Percentiles rank a stretch among this genome's conserved stretches.
Evolutionary conservation across 345 rosid genomes (phyloP).

Genomic region (Acer saccharum): DNA sequence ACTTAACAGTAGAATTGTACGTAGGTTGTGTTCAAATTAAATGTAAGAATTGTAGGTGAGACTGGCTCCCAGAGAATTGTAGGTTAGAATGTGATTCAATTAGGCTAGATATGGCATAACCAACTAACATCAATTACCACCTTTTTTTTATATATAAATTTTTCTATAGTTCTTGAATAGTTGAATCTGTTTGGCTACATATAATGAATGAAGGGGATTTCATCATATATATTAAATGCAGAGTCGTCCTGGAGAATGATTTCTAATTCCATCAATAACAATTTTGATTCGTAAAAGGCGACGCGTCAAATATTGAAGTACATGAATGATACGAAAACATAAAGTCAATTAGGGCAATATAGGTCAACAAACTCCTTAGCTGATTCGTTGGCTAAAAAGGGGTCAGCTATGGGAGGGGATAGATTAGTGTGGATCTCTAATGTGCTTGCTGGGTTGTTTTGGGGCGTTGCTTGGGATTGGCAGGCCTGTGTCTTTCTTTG

Average conservation of each 20-base stretch:
- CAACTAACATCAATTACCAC: not conserved
- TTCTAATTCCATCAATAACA: not conserved
- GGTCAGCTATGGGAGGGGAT: too few species aligned
- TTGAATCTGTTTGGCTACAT: not conserved
- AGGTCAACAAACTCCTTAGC: too few species aligned
- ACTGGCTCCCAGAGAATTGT: not conserved
- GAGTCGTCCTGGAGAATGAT: not conserved
- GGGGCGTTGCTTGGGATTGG: too few species aligned
- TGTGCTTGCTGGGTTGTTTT: too few species aligned
- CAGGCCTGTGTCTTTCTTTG: too few species aligned
- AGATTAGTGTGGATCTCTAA: too few species aligned
- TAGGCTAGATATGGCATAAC: not conserved
- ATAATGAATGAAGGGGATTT: not conserved
- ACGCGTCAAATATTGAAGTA: not conserved
- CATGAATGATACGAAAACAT: not conserved
- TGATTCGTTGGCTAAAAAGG: too few species aligned
- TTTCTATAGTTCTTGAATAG: not conserved
- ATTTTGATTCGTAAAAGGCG: not conserved
- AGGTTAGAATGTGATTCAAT: not conserved
- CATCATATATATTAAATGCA: not conserved
- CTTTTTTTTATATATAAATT: not conserved
- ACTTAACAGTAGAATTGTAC: too few species aligned
- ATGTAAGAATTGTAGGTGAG: constrained; percentile 12
- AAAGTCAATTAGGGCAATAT: not conserved
- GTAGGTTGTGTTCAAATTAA: not conserved